Conservation (phyloP, 306 rosid genomes). For the Arachis stenosperma region DNA sequence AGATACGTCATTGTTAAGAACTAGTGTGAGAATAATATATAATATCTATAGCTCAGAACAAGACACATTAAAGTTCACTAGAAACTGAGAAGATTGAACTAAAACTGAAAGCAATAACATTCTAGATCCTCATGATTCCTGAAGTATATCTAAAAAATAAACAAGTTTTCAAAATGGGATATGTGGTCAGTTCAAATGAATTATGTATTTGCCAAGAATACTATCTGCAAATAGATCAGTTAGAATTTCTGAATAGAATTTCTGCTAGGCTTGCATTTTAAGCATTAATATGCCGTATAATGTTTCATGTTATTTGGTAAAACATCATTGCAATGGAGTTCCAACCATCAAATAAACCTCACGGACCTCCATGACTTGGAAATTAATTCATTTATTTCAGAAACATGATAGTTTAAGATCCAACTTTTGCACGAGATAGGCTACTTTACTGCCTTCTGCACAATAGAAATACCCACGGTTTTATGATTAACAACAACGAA, state of each 20-base stretch:
- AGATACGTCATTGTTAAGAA: conserved; percentile 32
- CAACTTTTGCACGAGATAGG: conserved; percentile 5
- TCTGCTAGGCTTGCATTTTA: background rate
- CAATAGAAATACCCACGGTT: conserved; percentile 30
- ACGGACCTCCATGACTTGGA: background rate
- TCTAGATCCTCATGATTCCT: conserved; percentile 16
- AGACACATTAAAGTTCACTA: conserved; percentile 6
- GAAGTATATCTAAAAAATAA: conserved; percentile 18
- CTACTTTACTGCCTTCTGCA: conserved; percentile 12
- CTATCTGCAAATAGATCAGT: conserved; percentile 2
- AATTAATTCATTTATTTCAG: conserved; percentile 19
- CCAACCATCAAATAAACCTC: conserved; percentile 3
- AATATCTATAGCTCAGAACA: conserved; percentile 8
- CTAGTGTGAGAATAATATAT: background rate
- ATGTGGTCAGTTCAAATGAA: conserved; percentile 9
- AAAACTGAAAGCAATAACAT: conserved; percentile 33
- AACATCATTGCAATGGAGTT: conserved; percentile 9
- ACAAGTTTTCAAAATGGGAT: conserved; percentile 4
- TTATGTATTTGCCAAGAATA: background rate
- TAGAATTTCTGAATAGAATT: background rate
- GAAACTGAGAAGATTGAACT: background rate
- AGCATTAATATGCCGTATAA: conserved; percentile 8
- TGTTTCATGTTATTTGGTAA: background rate
- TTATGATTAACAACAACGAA: conserved; percentile 19
- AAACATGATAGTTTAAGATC: conserved; percentile 24